Conservation (phyloP, 73 alveolate species). For the Tetrahymena elliotti region DNA sequence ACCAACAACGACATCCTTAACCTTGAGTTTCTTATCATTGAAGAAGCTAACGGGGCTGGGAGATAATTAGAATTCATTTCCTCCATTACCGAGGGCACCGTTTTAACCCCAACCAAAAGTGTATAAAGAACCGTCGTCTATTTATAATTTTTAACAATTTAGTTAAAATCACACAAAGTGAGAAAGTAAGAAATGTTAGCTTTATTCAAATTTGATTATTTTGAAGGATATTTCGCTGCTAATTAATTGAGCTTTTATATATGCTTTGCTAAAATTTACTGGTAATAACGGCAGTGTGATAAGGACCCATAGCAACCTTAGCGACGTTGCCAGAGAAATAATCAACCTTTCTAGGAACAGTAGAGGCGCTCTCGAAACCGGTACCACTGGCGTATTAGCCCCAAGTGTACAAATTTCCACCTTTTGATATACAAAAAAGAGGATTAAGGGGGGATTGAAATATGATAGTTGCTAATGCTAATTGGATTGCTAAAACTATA, state of each 20-base stretch:
- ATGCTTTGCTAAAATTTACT: background rate
- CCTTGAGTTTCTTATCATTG: background rate
- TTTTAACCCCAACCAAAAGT: background rate
- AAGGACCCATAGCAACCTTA: background rate
- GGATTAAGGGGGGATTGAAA: background rate
- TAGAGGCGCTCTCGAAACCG: background rate
- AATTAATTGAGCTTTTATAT: background rate
- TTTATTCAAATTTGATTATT: too few relatives aligned
- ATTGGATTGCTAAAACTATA: background rate
- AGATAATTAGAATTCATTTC: background rate
- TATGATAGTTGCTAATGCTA: background rate
- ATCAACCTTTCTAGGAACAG: background rate
- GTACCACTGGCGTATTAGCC: background rate
- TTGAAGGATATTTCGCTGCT: background rate
- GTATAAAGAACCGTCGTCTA: background rate
- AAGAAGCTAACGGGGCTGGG: background rate
- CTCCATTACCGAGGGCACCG: background rate
- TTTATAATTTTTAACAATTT: background rate
- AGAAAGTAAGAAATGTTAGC: background rate
- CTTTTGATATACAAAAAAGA: background rate
- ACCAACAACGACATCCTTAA: background rate
- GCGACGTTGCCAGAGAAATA: background rate
- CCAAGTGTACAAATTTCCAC: background rate
- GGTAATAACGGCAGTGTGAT: background rate
- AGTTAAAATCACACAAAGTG: background rate